These are phyloP conservation scores for Solanum hybrid DNA, from an alignment of 305 asterid genomes.

Conservation along the genomic window DNA sequence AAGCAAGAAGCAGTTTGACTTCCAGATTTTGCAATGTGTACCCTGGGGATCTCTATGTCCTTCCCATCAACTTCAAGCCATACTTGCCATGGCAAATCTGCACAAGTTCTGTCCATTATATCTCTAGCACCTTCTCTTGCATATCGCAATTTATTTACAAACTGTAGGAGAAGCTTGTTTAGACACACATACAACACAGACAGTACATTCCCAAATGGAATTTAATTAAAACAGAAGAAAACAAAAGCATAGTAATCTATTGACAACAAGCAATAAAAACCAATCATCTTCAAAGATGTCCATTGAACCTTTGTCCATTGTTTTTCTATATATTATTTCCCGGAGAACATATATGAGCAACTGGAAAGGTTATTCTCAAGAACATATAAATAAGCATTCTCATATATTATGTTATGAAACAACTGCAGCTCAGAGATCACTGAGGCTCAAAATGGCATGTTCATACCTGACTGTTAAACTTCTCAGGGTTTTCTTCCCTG, in stretches of 20 bases:
- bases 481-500: slow-evolving; percentile 74
- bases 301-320: background rate
- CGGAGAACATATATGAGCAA: background rate
- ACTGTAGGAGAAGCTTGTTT: slow-evolving; percentile 36
- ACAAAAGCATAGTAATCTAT: background rate
- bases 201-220: slow-evolving; percentile 3
- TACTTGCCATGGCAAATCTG: slow-evolving; percentile 87
- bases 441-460: background rate
- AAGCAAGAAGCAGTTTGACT: background rate
- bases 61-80: slow-evolving; percentile 83
- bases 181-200: slow-evolving; percentile 11
- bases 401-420: background rate
- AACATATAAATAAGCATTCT: background rate
- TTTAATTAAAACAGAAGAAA: background rate
- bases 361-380: background rate
- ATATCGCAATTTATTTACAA: slow-evolving; percentile 72
- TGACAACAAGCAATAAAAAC: background rate
- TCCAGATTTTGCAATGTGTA: slow-evolving; percentile 15
- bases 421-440: background rate
- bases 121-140: slow-evolving; percentile 87
- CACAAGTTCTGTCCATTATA: slow-evolving; percentile 82
- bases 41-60: slow-evolving; percentile 62
- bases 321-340: background rate
- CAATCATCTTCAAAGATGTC: background rate
- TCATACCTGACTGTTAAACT: slow-evolving; percentile 64